Evolutionary conservation across 2,329 filamentous ascomycete genomes (phyloP), one percentile per base, ranked within the genome.

Genomic region (Fusarium anguioides): DNA sequence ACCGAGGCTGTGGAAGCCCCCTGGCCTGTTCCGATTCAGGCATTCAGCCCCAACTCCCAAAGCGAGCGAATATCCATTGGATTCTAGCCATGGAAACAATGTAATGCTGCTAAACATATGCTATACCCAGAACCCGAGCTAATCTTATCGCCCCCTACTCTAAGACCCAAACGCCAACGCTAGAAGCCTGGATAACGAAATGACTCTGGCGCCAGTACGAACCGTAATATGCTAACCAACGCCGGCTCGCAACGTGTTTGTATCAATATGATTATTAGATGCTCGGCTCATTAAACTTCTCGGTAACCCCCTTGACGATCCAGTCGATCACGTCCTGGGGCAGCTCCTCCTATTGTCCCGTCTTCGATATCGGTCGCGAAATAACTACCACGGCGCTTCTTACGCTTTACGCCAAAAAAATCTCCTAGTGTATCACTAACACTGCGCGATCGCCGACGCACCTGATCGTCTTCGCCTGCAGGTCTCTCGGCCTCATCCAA

Each of bases 351-450:
- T 46, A 41, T 37, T 51, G 49, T 59, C 51, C 63, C 59, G 48
- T 72, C 66, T 44, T 73, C 69, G 37, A 71, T 58, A 39, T 71
- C 68, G 61, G 52, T 56, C 33, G 63, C 41, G 33, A 65, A 62
- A 45, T 67, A 66, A 54, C 64, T 59, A 41, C 74, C 72, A 27
- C 67, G 71, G 44, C 66, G 69, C 58, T 71, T 77, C 62, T 79
- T 78, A 54, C 72, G 74, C 49, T 70, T 75, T 6, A 78, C 70
- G 33, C 76, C 72, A 67, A 82, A 82, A 39, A 82, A 76, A 26
- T 77, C 76, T 9, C 78, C 78, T 14, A 82, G 67, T 5, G 80
- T 78, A 41, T 81, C 80, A 66, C 80, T 81, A 31, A 82, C 70
- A 60, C 81, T 82, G 33, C 79, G 75, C 9, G 79, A 75, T 27